Evolutionary conservation across 2,329 filamentous ascomycete species (phyloP).

Genomic region (Sodiomyces alkalinus): DNA sequence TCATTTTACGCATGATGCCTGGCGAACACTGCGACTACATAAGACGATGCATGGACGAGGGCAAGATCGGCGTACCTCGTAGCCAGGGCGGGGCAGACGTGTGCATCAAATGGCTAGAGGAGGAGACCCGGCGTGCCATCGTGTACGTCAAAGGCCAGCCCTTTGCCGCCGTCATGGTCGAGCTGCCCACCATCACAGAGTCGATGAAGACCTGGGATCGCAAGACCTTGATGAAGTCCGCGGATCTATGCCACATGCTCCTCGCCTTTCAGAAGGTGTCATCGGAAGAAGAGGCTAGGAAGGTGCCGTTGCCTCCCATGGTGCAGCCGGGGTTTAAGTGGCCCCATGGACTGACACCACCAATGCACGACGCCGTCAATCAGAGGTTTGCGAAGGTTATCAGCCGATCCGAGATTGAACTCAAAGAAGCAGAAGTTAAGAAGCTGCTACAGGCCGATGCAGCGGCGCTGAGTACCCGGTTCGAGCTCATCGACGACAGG

Average conservation of each 20-base stretch:
- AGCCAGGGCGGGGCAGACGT: constrained; percentile 61
- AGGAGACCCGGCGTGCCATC: constrained; percentile 57
- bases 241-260: constrained; percentile 81
- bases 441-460: constrained; percentile 57
- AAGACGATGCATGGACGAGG: constrained; percentile 57
- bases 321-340: constrained; percentile 57
- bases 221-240: constrained; percentile 75
- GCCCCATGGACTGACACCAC: constrained; percentile 76
- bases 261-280: constrained; percentile 56
- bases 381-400: constrained; percentile 72
- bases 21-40: constrained; percentile 79
- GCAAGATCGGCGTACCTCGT: constrained; percentile 54
- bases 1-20: constrained; percentile 76
- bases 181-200: constrained; percentile 76
- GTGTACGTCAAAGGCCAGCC: constrained; percentile 52
- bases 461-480: constrained; percentile 41
- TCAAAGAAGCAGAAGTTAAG: constrained; percentile 68
- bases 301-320: constrained; percentile 54
- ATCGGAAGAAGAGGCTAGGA: constrained; percentile 49
- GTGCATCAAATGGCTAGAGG: constrained; percentile 63
- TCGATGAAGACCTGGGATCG: constrained; percentile 90
- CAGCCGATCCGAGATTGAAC: constrained; percentile 69
- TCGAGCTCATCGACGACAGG: constrained; percentile 47
- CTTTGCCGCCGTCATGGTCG: constrained; percentile 68
- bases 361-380: constrained; percentile 73